Evolutionary conservation across 768 basidiomycete species (phyloP).

Genomic region (Agaricus sinodeliciosus): DNA sequence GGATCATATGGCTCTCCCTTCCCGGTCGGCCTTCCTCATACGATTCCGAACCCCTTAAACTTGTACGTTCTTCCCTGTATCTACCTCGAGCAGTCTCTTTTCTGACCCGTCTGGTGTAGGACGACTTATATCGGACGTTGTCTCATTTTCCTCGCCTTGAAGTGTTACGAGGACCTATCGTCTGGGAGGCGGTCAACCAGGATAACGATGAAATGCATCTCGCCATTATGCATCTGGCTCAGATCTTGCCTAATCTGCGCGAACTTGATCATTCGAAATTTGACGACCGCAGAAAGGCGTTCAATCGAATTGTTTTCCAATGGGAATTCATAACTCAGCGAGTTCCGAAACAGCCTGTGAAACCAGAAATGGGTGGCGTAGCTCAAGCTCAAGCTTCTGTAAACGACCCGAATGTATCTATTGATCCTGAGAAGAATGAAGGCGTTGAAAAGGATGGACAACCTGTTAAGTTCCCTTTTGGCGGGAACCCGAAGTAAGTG

Average conservation of each 20-base stretch:
- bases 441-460: too few relatives aligned
- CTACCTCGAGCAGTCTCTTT: neutral
- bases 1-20: constrained; percentile 34
- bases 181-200: constrained; percentile 34
- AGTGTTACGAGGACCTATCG: constrained; percentile 34
- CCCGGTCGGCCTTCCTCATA: constrained; percentile 20
- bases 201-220: constrained; percentile 33
- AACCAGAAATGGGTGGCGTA: too few relatives aligned
- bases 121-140: constrained; percentile 33
- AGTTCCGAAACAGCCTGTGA: neutral
- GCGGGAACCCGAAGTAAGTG: too few relatives aligned
- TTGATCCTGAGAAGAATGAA: too few relatives aligned
- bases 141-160: constrained; percentile 35
- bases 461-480: too few relatives aligned
- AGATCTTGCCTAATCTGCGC: constrained; percentile 32
- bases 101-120: constrained; percentile 11
- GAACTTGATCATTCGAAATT: constrained; percentile 35
- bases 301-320: constrained; percentile 31
- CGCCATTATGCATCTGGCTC: constrained; percentile 32
- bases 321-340: constrained; percentile 16
- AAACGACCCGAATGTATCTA: too few relatives aligned
- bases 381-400: too few relatives aligned
- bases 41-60: constrained; percentile 20
- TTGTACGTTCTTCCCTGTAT: constrained; percentile 16
- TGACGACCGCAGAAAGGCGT: constrained; percentile 25